phyloP scores from a whole-genome alignment of 257 asterid species.

The Solanum acaule region DNA sequence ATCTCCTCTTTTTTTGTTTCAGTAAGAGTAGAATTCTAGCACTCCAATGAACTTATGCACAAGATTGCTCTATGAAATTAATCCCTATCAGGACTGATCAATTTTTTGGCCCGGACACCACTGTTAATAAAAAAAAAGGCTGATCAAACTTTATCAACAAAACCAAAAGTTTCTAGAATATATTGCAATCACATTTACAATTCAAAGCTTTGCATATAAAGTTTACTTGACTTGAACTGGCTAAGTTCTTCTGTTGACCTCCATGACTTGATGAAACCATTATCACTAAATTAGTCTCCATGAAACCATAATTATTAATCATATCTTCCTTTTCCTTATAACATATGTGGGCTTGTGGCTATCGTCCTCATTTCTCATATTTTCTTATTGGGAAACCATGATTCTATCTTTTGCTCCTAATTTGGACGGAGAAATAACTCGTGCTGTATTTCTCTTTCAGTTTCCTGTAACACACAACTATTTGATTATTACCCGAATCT shows the following conservation, averaged over 20 bases:
- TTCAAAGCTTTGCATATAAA: neutral
- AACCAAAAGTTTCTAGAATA: neutral
- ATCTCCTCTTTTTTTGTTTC: neutral
- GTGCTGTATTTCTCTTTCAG: neutral
- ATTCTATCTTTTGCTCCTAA: neutral
- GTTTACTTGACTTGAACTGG: neutral
- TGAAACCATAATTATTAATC: neutral
- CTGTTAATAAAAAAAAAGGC: neutral
- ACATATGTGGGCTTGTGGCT: neutral
- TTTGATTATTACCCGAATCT: neutral
- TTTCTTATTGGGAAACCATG: neutral
- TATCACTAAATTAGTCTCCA: neutral
- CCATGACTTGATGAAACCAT: neutral
- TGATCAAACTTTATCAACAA: neutral
- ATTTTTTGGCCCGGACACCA: neutral
- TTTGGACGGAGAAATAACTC: neutral
- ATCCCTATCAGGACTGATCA: neutral
- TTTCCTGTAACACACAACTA: neutral
- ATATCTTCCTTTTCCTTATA: neutral
- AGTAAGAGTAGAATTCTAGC: neutral
- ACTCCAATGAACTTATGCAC: neutral
- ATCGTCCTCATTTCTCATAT: neutral
- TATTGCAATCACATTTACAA: neutral
- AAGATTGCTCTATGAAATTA: neutral
- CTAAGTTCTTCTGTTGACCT: neutral